Base-by-base conservation (phyloP, 1,139 yeast species). In the Neolecta irregularis region DNA sequence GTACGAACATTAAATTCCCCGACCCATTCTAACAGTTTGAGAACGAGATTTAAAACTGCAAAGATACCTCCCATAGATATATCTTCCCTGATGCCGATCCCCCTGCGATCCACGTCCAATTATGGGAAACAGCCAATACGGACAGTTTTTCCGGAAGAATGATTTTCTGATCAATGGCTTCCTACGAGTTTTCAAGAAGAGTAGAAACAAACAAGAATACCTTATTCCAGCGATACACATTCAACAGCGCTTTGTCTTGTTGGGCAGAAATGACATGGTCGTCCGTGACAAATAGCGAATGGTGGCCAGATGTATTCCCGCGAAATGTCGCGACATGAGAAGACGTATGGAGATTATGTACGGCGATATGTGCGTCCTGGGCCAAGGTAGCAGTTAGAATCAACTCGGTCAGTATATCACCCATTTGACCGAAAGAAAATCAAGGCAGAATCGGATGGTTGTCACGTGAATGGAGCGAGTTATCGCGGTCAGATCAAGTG, bases 101-200 rank as follows among this genome's bases (percentile, higher is more conserved):
- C 2, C 70, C 75, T 7, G 75, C 65, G 26, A 85, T 57, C 72
- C 80, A 80, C 9, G 46, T 46, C 3, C 52, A 54, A 36, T 64
- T 66, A 11, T 63, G 63, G 11, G 67, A 60, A 2, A 67, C 48
- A 0, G 68, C 64, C 37, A 88, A 52, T 50, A 80, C 69, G 9
- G 67, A 56, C 32, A 85, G 56, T 38, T 70, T 72, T 54, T 81
- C 96, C 0, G 96, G 95, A 8, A 85, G 62, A 1, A 93, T 91
- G 29, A 85, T 65, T 46, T 77, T 67, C 54, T 85, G 95, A 43
- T 76, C 81, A 1, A 79, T 72, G 7, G 79, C 66, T 49, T 88
- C 96, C 50, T 28, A 26, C 4, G 19, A 28, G 20, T 28, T 28
- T n/a, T 9, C 7, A 20, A 7, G 6, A 6, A 6, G 12, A 6